Evolutionary conservation across 305 asterid genomes (phyloP).

Genomic region (Rubia peregrina): DNA sequence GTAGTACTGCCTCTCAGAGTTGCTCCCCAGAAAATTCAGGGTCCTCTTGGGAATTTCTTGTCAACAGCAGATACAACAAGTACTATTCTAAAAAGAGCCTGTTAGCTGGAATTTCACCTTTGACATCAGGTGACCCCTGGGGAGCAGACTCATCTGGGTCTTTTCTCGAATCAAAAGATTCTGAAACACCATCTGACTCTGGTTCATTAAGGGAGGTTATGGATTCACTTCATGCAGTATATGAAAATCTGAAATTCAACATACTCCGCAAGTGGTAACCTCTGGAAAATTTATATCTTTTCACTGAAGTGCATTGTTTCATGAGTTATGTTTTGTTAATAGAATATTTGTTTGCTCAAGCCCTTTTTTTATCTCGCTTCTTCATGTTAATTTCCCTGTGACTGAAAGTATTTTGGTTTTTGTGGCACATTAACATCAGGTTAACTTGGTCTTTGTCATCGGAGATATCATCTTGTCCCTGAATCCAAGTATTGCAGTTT

Average conservation of each 20-base stretch:
- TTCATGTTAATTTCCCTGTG: not conserved
- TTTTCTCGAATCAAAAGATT: constrained; percentile 25
- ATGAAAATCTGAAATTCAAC: constrained; percentile 81
- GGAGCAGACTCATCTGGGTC: constrained; percentile 33
- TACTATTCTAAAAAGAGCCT: constrained; percentile 41
- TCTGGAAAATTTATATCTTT: constrained; percentile 1
- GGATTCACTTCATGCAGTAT: constrained; percentile 82
- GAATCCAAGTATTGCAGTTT: not conserved
- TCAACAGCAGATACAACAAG: constrained; percentile 61
- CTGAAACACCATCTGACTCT: constrained; percentile 31
- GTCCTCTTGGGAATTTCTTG: constrained; percentile 87
- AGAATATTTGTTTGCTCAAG: not conserved
- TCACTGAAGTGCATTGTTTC: not conserved
- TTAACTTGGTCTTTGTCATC: constrained; percentile 2
- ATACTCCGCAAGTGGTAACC: constrained; percentile 82
- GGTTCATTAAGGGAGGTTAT: constrained; percentile 49
- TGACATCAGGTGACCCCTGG: constrained; percentile 31
- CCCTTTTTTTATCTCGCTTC: not conserved
- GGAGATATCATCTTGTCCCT: not conserved
- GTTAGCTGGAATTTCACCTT: constrained; percentile 39
- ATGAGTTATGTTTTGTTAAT: not conserved
- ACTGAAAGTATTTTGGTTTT: not conserved
- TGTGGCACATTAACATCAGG: not conserved
- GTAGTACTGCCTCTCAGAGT: constrained; percentile 25
- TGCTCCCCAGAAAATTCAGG: constrained; percentile 35